A percentile compares a stretch with the other conserved stretches of the same genome.
phyloP scores from a whole-genome alignment of 352 stramenopile genomes.

The Globisporangium ultimum region DNA sequence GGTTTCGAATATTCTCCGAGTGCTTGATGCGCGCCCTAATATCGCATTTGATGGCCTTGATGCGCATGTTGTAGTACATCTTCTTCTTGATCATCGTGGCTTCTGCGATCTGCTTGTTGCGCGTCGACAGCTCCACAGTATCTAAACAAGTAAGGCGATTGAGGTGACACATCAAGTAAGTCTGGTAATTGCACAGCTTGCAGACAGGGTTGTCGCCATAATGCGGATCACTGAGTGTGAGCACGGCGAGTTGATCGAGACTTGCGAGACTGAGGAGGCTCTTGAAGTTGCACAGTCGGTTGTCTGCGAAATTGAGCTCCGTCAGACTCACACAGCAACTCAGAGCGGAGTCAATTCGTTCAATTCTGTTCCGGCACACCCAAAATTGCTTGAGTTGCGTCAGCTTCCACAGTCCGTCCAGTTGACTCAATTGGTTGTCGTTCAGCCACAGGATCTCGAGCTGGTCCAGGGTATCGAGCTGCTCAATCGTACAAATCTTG shows the following conservation, averaged over 20 bases:
- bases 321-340: constrained; percentile 50
- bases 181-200: constrained; percentile 91
- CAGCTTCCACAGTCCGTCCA: constrained; percentile 54
- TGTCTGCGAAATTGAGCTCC: constrained; percentile 88
- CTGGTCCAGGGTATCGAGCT: constrained; percentile 44
- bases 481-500: constrained; percentile 48
- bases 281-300: constrained; percentile 85
- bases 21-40: constrained; percentile 52
- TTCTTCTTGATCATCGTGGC: constrained; percentile 93
- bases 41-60: constrained; percentile 87
- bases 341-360: constrained; percentile 57
- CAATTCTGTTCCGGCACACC: constrained; percentile 71
- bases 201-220: constrained; percentile 91
- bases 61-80: constrained; percentile 96
- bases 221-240: constrained; percentile 85
- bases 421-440: constrained; percentile 61
- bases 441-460: constrained; percentile 83
- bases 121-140: constrained; percentile 65
- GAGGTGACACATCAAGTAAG: constrained; percentile 89
- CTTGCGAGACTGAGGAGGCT: constrained; percentile 70
- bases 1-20: constrained; percentile 36
- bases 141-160: constrained; percentile 61
- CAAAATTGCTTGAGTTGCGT: constrained; percentile 63
- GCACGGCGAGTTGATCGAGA: constrained; percentile 52
- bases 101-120: constrained; percentile 87